Percentiles rank a stretch among this genome's conserved stretches.
These are phyloP conservation scores for Citeromyces nyonsensis DNA, from an alignment of 805 yeast species.

Conservation along the genomic window DNA sequence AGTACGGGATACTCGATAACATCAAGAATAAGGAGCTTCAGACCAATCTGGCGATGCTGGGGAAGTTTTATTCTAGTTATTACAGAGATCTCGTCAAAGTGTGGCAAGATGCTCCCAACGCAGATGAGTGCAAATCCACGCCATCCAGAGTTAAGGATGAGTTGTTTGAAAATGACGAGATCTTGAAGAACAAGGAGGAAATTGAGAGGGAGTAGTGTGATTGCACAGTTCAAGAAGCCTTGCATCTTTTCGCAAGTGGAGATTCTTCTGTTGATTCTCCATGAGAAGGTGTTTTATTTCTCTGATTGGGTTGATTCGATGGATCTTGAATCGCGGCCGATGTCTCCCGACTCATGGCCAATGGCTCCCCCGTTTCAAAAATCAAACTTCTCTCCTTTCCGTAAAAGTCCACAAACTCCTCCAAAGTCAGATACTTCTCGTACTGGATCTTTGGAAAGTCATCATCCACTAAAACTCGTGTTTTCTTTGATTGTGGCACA, in stretches of 20 bases:
- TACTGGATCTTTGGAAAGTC: conserved; percentile 49
- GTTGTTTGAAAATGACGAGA: conserved; percentile 11
- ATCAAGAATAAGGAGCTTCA: conserved; percentile 71
- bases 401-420: conserved; percentile 33
- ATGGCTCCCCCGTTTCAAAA: conserved; percentile 9
- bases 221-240: background rate
- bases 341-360: conserved; percentile 9
- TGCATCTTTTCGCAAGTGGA: too few species aligned
- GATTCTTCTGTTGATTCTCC: too few species aligned
- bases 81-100: conserved; percentile 52
- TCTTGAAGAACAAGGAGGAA: conserved; percentile 9
- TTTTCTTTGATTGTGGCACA: conserved; percentile 56
- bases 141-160: conserved; percentile 7
- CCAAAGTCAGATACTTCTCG: conserved; percentile 29
- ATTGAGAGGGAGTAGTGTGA: background rate
- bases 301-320: too few species aligned
- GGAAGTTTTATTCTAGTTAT: conserved; percentile 63
- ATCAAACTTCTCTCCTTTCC: conserved; percentile 20
- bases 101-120: conserved; percentile 35
- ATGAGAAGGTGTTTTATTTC: too few species aligned
- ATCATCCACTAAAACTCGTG: conserved; percentile 38
- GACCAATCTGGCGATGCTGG: conserved; percentile 51
- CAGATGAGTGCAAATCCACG: too few species aligned
- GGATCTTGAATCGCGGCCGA: too few species aligned
- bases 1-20: conserved; percentile 55